A percentile compares a stretch with the other conserved stretches of the same genome.
Conservation (phyloP, 106 monocot genomes). For the Dioscorea alata region DNA sequence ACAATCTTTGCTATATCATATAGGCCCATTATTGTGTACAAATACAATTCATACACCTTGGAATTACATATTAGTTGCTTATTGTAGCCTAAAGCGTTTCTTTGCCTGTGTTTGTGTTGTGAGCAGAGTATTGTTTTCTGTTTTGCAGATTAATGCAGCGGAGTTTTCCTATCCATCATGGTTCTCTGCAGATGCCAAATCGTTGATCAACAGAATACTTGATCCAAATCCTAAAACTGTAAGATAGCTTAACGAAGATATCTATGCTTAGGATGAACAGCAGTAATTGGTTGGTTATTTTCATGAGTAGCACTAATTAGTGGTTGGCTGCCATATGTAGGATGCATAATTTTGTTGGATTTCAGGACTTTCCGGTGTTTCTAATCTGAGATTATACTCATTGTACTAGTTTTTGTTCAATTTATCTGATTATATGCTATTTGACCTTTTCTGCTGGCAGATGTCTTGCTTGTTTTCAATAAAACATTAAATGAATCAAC, state of each 20-base stretch:
- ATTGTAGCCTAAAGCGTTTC: not conserved
- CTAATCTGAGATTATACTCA: not conserved
- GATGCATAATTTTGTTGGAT: not conserved
- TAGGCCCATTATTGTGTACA: not conserved
- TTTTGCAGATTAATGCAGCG: constrained; percentile 17
- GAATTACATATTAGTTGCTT: not conserved
- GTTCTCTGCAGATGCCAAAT: constrained; percentile 70
- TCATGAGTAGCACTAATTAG: not conserved
- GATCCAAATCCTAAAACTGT: constrained; percentile 86
- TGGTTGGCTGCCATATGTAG: not conserved
- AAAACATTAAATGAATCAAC: no score
- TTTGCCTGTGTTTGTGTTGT: not conserved
- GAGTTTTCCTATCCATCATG: constrained; percentile 76
- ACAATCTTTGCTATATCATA: not conserved
- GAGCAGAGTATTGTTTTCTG: not conserved
- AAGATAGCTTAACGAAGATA: constrained; percentile 12
- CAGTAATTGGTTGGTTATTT: not conserved
- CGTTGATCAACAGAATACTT: constrained; percentile 75
- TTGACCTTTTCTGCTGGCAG: no score
- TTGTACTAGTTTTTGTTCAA: no score
- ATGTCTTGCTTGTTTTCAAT: no score
- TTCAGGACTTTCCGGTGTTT: not conserved
- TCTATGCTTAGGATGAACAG: not conserved
- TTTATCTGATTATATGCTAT: no score
- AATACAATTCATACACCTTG: not conserved